Base-by-base conservation (phyloP, 2,329 filamentous ascomycete genomes). In the Pseudocercospora vitis region DNA sequence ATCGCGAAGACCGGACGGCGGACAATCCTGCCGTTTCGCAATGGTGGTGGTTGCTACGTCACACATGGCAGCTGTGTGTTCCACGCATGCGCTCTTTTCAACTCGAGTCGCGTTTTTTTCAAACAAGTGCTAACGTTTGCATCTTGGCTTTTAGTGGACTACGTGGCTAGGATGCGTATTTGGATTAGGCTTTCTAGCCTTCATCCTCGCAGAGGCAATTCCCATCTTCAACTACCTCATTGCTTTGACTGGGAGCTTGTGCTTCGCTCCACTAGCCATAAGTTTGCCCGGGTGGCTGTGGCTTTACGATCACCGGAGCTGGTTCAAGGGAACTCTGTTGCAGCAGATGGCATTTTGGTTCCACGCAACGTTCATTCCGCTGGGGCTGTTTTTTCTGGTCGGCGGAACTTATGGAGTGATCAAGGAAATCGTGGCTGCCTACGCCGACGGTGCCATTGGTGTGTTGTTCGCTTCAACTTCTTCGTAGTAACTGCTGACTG, bases 211-310 rank as follows among this genome's bases (percentile, higher is more conserved):
- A 1, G 72, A 73, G n/a, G 76, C 76, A 0, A 78, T 82, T 26
- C 79, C 79, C 0, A 78, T 81, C 48, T 81, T 82, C 70, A 78
- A 78, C 55, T 80, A 76, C 60, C 60, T 81, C 16, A 58, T 81
- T 14, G 74, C 76, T 2, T 61, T 81, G 8, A 74, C 77, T 2
- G 78, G 78, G 3, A 74, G 72, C 21, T 52, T 81, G 9, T 78
- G 76, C 35, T 81, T 80, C 59, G 77, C 78, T 24, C 78, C 78
- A 0, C 56, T 82, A 42, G 76, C 75, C 1, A 70, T 81, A 14
- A 69, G 68, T 0, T 62, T 81, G 3, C 78, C 77, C 0, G 78
- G 74, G 0, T 77, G 71, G 70, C 56, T 81, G 2, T 82, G 79
- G 79, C 59, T 81, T 3, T 74, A 78, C 58, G 78, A 79, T 51